Percentiles rank a stretch among this genome's conserved stretches.
These are phyloP conservation scores for Pterulicium gracile DNA, from an alignment of 1,284 basidiomycete genomes.

Conservation along the genomic window DNA sequence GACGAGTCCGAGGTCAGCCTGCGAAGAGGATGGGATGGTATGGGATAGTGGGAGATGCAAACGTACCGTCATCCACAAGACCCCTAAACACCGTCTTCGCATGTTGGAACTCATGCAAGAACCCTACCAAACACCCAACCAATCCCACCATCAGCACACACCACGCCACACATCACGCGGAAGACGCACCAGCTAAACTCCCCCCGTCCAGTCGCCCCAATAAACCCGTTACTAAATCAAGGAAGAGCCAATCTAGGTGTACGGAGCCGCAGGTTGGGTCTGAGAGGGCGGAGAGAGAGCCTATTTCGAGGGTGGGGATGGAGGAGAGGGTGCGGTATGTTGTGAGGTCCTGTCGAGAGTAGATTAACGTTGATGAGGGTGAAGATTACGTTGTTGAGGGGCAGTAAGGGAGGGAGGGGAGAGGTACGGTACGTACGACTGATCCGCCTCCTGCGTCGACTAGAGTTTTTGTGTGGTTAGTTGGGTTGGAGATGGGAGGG, in stretches of 20 bases:
- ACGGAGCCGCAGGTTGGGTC: slow-evolving; percentile 76
- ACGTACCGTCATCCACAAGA: slow-evolving; percentile 58
- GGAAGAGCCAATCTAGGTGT: slow-evolving; percentile 75
- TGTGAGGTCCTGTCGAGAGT: slow-evolving; percentile 58
- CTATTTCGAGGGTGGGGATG: slow-evolving; percentile 66
- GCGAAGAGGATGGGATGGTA: too few species aligned
- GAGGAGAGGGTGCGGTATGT: slow-evolving; percentile 43
- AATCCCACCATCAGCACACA: slow-evolving; percentile 7
- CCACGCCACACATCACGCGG: neutral
- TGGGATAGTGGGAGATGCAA: slow-evolving; percentile 4
- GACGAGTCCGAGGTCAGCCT: too few species aligned
- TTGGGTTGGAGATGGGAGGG: too few species aligned
- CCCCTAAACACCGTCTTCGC: slow-evolving; percentile 76
- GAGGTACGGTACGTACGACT: slow-evolving; percentile 36
- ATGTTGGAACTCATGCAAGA: slow-evolving; percentile 69
- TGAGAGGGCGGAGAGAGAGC: slow-evolving; percentile 73
- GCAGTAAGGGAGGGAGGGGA: slow-evolving; percentile 1
- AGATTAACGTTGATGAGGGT: too few species aligned
- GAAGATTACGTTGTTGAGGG: slow-evolving; percentile 18
- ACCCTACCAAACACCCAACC: slow-evolving; percentile 15
- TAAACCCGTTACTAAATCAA: slow-evolving; percentile 60
- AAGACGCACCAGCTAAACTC: slow-evolving; percentile 50
- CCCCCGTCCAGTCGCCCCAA: slow-evolving; percentile 66
- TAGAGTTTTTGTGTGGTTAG: slow-evolving; percentile 16
- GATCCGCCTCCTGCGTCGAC: slow-evolving; percentile 76